Evolutionary conservation across 1,139 yeast genomes (phyloP).

Genomic region (Trichomonascaceae sp.): DNA sequence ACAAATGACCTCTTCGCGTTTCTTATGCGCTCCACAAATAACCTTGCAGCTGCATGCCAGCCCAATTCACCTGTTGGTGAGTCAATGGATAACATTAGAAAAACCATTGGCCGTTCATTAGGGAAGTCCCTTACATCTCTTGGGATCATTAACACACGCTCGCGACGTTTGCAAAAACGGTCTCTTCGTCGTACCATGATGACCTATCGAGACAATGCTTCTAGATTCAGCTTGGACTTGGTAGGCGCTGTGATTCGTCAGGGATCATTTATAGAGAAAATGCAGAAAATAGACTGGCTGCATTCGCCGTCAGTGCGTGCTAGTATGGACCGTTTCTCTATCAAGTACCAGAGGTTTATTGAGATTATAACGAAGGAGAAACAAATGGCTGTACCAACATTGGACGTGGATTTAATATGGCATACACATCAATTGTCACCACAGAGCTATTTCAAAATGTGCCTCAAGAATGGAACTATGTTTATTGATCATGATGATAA

Average conservation of each 20-base stretch:
- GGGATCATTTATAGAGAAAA: constrained; percentile 32
- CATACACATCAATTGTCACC: constrained; percentile 38
- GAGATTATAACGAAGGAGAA: constrained; percentile 19
- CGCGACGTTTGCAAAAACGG: background rate
- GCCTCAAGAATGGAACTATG: constrained; percentile 15
- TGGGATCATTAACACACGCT: background rate
- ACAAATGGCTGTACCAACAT: constrained; percentile 33
- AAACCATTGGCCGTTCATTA: background rate
- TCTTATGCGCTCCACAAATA: background rate
- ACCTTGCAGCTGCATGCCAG: background rate
- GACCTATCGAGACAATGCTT: background rate
- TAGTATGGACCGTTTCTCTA: constrained; percentile 25
- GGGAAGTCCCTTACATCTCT: background rate
- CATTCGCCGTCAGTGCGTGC: constrained; percentile 24
- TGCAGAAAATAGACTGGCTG: constrained; percentile 34
- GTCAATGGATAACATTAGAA: background rate
- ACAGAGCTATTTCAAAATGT: constrained; percentile 27
- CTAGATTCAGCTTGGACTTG: constrained; percentile 15
- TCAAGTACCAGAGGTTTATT: constrained; percentile 32
- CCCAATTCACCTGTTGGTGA: background rate
- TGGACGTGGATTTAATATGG: constrained; percentile 40
- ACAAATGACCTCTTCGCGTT: background rate
- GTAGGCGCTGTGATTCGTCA: constrained; percentile 35
- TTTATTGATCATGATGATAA: constrained; percentile 34
- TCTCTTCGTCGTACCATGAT: background rate